Evolutionary conservation across 352 stramenopile genomes (phyloP).

Genomic region (Phytopythium helicoides): DNA sequence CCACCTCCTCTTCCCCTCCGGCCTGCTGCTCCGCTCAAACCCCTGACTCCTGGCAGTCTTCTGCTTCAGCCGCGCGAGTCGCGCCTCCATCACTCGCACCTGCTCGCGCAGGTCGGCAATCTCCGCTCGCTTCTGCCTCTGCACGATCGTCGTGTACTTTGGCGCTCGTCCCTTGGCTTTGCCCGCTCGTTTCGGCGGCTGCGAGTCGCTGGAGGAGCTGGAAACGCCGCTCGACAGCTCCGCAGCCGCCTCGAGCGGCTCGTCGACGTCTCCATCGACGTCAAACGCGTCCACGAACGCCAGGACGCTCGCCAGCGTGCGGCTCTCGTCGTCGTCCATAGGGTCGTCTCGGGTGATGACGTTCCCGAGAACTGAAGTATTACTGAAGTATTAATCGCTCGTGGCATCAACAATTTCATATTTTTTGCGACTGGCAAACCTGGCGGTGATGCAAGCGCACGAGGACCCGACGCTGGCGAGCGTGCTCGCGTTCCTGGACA

Average conservation of each 20-base stretch:
- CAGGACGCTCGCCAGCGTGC: neutral
- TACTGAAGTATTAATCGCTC: neutral
- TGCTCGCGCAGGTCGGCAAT: neutral
- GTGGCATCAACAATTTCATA: neutral
- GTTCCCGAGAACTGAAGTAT: neutral
- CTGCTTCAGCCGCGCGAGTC: neutral
- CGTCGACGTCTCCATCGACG: neutral
- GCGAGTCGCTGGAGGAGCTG: neutral
- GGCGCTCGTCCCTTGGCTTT: no score
- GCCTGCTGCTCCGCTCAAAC: no score
- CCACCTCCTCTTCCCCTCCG: neutral
- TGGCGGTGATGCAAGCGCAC: no score
- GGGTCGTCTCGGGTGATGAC: no score
- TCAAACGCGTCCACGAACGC: constrained; percentile 1
- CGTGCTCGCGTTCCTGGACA: constrained; percentile 5
- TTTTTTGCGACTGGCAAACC: no score
- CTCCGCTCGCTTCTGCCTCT: neutral
- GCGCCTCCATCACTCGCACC: neutral
- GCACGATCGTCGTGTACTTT: neutral
- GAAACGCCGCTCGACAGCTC: neutral
- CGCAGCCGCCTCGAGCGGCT: neutral
- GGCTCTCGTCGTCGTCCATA: neutral
- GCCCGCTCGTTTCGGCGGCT: neutral
- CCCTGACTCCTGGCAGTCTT: neutral
- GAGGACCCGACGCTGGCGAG: constrained; percentile 1